Base-by-base conservation (phyloP, 192 early-diverging fungal species). In the Coemansia sp. region DNA sequence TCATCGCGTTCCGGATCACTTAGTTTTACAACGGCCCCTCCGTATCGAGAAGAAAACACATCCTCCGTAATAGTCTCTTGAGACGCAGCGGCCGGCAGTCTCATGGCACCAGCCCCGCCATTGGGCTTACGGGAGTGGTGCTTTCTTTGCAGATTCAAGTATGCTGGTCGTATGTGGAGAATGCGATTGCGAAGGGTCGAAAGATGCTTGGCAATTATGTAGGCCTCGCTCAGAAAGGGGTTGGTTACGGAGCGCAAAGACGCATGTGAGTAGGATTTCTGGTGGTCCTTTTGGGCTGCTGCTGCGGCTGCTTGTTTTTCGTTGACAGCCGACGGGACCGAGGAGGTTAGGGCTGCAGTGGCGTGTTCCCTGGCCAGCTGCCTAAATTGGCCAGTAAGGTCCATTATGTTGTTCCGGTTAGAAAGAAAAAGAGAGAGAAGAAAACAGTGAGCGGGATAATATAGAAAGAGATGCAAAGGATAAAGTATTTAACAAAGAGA, bases 1-100 rank as follows among this genome's bases (percentile, higher is more conserved):
- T 90, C 87, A 52, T 90, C 89, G 12, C 89, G 81, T 63, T 90
- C 86, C 19, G 79, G 83, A 60, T 90, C 88, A 18, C 84, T 87
- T 26, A 90, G 78, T 60, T 65, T 72, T 19, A 63, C 63, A 4
- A 63, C 32, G 4, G 32, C 40, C 10, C 65, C 66, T 4, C 60
- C 47, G 8, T 60, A 43, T 12, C 62, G 21, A 10, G 32, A 32
- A 32, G 32, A 32, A 32, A 32, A 32, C 32, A 67, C 12, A 5
- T 56, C 62, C 5, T 45, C 12, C 53, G 42, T 44, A 13, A n/a
- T 56, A 48, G 50, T 42, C 16, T 43, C 65, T 44, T 52, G 15
- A 18, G 56, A 21, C 32, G 18, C 49, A n/a, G 41, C 41, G 47
- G 32, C 32, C 32, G 32, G 4, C 32, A 59, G 57, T 38, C 39